Evolutionary conservation across 352 stramenopile genomes (phyloP).

Genomic region (Thalassiosira mediterranea): DNA sequence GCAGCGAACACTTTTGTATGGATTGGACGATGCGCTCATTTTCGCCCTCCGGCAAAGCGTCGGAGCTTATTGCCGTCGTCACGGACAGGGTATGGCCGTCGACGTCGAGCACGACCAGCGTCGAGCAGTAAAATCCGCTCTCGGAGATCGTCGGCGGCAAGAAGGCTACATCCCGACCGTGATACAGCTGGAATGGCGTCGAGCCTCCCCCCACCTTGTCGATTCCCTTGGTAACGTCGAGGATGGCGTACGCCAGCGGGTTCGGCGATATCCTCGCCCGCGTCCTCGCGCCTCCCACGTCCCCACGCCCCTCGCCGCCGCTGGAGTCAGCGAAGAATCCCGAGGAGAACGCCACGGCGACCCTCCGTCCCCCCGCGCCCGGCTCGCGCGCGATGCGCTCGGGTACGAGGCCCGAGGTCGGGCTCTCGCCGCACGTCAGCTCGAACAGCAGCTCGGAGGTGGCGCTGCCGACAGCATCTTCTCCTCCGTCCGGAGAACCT

Average conservation of each 20-base stretch:
- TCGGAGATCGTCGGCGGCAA: slow-evolving; percentile 38
- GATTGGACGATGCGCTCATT: slow-evolving; percentile 48
- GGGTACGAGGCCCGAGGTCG: slow-evolving; percentile 50
- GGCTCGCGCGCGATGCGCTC: slow-evolving; percentile 20
- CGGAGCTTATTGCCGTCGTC: slow-evolving; percentile 51
- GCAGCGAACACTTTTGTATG: slow-evolving; percentile 54
- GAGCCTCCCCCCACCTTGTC: slow-evolving; percentile 49
- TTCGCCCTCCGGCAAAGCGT: slow-evolving; percentile 16
- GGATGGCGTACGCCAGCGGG: slow-evolving; percentile 46
- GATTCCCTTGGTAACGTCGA: slow-evolving; percentile 57
- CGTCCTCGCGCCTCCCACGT: slow-evolving; percentile 16
- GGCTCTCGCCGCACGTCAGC: slow-evolving; percentile 62
- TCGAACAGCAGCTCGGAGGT: slow-evolving; percentile 68
- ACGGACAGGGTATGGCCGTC: slow-evolving; percentile 38
- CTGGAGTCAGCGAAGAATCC: slow-evolving; percentile 43
- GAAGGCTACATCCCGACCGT: slow-evolving; percentile 77
- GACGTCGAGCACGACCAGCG: slow-evolving; percentile 40
- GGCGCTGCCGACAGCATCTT: slow-evolving; percentile 45
- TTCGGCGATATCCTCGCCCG: slow-evolving; percentile 26
- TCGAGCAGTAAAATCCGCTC: slow-evolving; percentile 53
- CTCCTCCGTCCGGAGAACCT: slow-evolving; percentile 28
- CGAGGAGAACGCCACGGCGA: slow-evolving; percentile 49
- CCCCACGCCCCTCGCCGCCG: neutral
- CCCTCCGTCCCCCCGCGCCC: slow-evolving; percentile 22
- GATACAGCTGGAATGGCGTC: slow-evolving; percentile 56